phyloP scores from a whole-genome alignment of 192 early-diverging fungal species.

The Backusella morwellensis region DNA sequence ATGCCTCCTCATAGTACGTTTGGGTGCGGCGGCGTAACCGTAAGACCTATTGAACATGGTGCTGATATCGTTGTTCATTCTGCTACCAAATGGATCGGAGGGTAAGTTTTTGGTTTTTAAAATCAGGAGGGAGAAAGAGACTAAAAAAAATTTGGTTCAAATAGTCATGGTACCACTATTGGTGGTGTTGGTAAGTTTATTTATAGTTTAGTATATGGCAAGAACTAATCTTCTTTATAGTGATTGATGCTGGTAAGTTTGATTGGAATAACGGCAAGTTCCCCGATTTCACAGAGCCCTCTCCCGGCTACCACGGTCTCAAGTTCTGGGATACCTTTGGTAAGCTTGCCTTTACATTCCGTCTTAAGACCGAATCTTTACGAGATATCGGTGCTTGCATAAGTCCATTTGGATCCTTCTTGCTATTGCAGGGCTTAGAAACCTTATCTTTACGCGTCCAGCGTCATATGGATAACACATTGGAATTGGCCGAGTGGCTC shows the following conservation, averaged over 20 bases:
- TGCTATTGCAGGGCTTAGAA: constrained; percentile 87
- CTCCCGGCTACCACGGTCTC: constrained; percentile 82
- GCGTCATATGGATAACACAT: constrained; percentile 78
- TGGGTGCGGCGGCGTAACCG: constrained; percentile 83
- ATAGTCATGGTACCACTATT: constrained; percentile 86
- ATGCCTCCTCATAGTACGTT: constrained; percentile 58
- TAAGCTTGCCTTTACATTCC: constrained; percentile 72
- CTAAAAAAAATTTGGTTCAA: constrained; percentile 34
- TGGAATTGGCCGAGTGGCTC: constrained; percentile 80
- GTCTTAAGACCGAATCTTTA: constrained; percentile 79
- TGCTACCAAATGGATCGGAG: constrained; percentile 92
- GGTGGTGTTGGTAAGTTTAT: constrained; percentile 65
- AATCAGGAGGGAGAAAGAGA: not conserved
- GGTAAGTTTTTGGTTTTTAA: not conserved
- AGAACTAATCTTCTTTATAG: constrained; percentile 10
- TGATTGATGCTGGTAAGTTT: constrained; percentile 88
- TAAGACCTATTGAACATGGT: constrained; percentile 87
- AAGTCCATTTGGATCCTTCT: constrained; percentile 88
- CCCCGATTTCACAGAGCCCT: constrained; percentile 84
- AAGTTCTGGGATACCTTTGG: constrained; percentile 89
- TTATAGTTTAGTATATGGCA: not conserved
- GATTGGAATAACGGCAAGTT: constrained; percentile 87
- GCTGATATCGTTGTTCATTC: constrained; percentile 95
- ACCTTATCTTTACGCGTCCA: constrained; percentile 89
- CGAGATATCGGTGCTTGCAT: constrained; percentile 92